These are phyloP conservation scores for Cryptosporidium meleagridis DNA, from an alignment of 169 alveolate species.

Conservation along the genomic window DNA sequence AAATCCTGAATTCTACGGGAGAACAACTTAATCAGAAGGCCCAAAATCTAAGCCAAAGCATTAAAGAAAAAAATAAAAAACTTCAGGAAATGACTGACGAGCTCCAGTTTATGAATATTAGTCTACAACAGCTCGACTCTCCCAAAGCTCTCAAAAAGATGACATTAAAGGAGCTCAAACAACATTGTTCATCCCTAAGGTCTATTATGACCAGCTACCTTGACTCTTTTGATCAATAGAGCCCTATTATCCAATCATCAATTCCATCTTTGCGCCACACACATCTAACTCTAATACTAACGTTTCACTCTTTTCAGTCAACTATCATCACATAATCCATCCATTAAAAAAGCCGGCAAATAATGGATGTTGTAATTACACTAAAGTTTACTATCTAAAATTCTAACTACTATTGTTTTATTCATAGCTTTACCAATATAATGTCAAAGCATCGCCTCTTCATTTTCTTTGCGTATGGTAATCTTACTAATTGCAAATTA, in stretches of 20 bases:
- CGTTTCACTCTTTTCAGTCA: not conserved
- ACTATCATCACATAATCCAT: not conserved
- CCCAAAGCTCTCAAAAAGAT: conserved; percentile 36
- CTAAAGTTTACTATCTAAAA: not conserved
- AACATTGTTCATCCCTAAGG: conserved; percentile 33
- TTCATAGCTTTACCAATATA: not conserved
- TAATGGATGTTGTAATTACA: too few species aligned
- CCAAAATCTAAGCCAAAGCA: conserved; percentile 40
- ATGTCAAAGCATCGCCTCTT: not conserved
- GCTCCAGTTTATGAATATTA: conserved; percentile 32
- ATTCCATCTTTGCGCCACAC: not conserved
- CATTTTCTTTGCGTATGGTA: not conserved
- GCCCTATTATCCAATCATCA: not conserved
- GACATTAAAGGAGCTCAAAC: conserved; percentile 59
- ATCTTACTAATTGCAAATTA: not conserved
- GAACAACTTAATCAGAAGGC: conserved; percentile 45
- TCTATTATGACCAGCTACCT: conserved; percentile 43
- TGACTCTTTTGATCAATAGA: not conserved
- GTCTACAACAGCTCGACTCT: conserved; percentile 22
- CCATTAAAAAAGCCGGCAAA: not conserved
- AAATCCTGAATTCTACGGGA: conserved; percentile 30
- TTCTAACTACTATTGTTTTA: not conserved
- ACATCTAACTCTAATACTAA: not conserved
- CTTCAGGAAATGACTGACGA: conserved; percentile 52
- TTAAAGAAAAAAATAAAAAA: conserved; percentile 48